Conservation (phyloP, 83 land plant species). For the Picea engelmannii region DNA sequence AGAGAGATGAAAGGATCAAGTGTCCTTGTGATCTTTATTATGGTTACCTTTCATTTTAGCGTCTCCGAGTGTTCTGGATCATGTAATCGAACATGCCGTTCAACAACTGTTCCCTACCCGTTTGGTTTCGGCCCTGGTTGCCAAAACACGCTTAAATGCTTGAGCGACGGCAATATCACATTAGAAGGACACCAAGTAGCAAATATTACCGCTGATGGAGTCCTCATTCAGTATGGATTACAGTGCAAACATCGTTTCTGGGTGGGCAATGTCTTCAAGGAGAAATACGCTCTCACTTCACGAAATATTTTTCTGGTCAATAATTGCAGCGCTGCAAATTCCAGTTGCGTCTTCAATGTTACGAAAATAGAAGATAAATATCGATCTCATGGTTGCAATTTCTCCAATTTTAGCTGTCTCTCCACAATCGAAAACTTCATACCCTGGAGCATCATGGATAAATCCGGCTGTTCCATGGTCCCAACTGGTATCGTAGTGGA, state of each 20-base stretch:
- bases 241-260: slow-evolving; percentile 20
- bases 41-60: neutral
- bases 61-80: neutral
- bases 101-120: slow-evolving; percentile 34
- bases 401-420: slow-evolving; percentile 24
- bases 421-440: slow-evolving; percentile 13
- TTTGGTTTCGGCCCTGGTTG: slow-evolving; percentile 50
- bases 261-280: slow-evolving; percentile 10
- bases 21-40: neutral
- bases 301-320: slow-evolving; percentile 35
- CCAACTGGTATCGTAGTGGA: slow-evolving; percentile 26
- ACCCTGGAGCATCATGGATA: neutral
- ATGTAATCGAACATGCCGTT: slow-evolving; percentile 22
- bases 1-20: slow-evolving; percentile 7
- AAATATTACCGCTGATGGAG: slow-evolving; percentile 29
- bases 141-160: slow-evolving; percentile 33
- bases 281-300: slow-evolving; percentile 33
- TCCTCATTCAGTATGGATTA: slow-evolving; percentile 28
- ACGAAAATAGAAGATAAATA: neutral
- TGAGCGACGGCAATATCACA: neutral
- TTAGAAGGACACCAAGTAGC: slow-evolving; percentile 25
- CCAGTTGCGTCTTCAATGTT: neutral
- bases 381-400: neutral
- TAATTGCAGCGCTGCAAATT: slow-evolving; percentile 23
- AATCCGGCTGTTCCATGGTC: slow-evolving; percentile 19